Evolutionary conservation across 352 stramenopile genomes (phyloP), one percentile per base, ranked within the genome.

Genomic region (Phytophthora pisi): DNA sequence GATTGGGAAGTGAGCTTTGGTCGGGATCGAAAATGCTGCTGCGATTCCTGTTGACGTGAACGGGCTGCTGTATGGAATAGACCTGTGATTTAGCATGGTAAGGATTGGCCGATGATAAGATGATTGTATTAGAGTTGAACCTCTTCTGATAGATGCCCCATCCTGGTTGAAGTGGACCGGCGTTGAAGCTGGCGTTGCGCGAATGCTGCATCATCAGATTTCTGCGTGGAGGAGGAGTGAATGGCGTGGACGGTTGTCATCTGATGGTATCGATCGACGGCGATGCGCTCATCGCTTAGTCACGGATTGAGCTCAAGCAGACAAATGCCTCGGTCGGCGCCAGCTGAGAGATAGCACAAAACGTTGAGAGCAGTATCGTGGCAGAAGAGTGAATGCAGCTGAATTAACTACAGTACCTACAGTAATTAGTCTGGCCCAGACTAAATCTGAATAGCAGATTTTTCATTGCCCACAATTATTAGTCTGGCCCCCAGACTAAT

Each of bases 11-110:
- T 75, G 68, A 68, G 26, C 26, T 13, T 7, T 51, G 10, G 8
- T 47, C 18, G n/a, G 28, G 13, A 10, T 4, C 56, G 46, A 43
- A 40, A 16, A 34, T 57, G 43, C 18, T 36, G 51, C 7, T 51
- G 10, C 30, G 38, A 50, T 57, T 70, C 20, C 31, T 66, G 58
- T 68, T 72, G 59, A 64, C 65, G 58, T 72, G 65, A 72, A 67
- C 55, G 58, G 51, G 31, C 58, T 68, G 38, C 43, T 13, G 36
- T 23, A 11, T 34, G 51, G 30, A 36, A 72, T 68, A 51, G 23
- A 45, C 18, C 56, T 55, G 18, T 4, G 28, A 1, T 56, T 7
- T 18, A 6, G 30, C 15, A 56, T 61, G 26, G 16, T 20, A 51
- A 38, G 51, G 11, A 10, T 36, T n/a, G 38, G 15, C 5, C 3